Base-by-base conservation (phyloP, 2,329 filamentous ascomycete genomes). In the Colletotrichum trifolii region DNA sequence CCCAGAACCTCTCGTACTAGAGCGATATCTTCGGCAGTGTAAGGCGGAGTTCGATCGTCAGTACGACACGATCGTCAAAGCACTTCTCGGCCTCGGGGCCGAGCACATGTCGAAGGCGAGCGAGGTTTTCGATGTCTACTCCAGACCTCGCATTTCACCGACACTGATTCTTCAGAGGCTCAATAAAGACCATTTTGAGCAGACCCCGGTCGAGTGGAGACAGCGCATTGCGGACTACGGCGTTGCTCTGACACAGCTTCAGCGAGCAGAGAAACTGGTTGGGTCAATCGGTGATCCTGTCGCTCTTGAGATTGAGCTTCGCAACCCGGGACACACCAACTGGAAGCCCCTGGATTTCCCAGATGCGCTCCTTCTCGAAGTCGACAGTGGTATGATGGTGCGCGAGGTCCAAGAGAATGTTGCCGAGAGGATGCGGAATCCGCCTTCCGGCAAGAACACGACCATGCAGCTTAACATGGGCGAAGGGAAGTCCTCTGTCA, bases 391-490 rank as follows among this genome's bases (percentile, higher is more conserved):
- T 1, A 79, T 93, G 2, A 70, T 88, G 8, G 87, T 93, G 8
- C 83, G 91, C 0, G 71, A 79, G 0, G 82, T 86, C 0, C 89
- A 93, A 70, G 79, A 83, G 3, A 71, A 83, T 2, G 87, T 93
- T 54, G 86, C 89, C 0, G 48, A 61, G 0, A 71, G 82, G 17
- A 92, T 93, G 85, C 83, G 81, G 2, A 54, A 69, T 0, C 81
- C 82, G 0, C 69, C 71, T 0, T 71, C 71, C 0, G 72, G 70
- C 0, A 35, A 71, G 0, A 91, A 89, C 68, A 73, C 81, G 0
- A 83, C 89, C 0, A 83, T 91, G 78, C 88, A 91, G 69, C 73
- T 92, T 2, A 91, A 91, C 67, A 92, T 92, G 89, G 90, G 90
- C 0, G 84, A 91, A 70, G 90, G 89, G 0, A 92, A 92, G 67